Base-by-base conservation (phyloP, 257 asterid species). In the Solanum tarijense region DNA sequence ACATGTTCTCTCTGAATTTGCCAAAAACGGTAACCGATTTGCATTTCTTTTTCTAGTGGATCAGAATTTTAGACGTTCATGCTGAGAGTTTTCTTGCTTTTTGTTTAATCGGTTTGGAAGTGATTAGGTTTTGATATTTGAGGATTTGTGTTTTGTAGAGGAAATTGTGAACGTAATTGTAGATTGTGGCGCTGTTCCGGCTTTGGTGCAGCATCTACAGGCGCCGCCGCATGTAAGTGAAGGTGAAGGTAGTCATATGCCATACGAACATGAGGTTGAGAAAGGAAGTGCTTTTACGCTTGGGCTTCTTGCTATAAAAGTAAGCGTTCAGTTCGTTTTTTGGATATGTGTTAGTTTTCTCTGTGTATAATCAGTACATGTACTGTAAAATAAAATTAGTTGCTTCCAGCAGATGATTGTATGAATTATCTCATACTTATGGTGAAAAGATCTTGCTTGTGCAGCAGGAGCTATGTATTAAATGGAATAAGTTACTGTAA, bases 231-330 rank as follows among this genome's bases (percentile, higher is more conserved):
- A 83, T 52, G 90, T 16, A 73, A 90, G 90, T 58, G 96, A 92
- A 84, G 93, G 93, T 25, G 98, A 93, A 66, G 85, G 87, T 89
- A 92, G 86, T 46, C 86, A 81, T 16, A 90, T 87, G 87, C 93
- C 92, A 2, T 92, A 92, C 87, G 97, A 94, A 92, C 99, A 96
- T 60, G 99, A 97, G 93, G 98, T 94, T 89, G 99, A 96, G 93
- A 97, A 96, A 91, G 99, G 99, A 90, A 94, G 98, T 88, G 99
- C 99, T 83, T 95, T 97, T 92, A 94, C 98, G 23, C 96, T 97
- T 78, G 99, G 99, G 78, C 99, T 97, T 88, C 97, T 97, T 81
- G 98, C 99, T 74, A 91, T 96, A 72, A 97, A 96, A 92, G 99
- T 97, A 96, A 88, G 72, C 89, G 36, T 83, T 0, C 10, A 79